Percentiles rank a stretch among this genome's conserved stretches.
Evolutionary conservation across 2,329 filamentous ascomycete genomes (phyloP).

Genomic region (Ophiostoma populinum): DNA sequence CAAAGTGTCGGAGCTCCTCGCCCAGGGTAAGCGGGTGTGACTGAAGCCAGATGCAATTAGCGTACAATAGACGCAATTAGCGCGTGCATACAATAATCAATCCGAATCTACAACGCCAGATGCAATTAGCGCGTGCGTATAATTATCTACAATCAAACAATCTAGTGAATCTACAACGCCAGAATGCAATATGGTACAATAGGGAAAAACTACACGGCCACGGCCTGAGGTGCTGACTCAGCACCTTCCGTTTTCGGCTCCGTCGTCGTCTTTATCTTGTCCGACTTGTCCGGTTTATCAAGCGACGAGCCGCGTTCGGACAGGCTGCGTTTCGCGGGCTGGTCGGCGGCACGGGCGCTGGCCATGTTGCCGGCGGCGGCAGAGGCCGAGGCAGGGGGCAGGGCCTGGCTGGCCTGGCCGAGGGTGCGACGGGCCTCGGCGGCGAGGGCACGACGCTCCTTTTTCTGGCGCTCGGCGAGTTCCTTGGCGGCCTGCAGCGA

Average conservation of each 20-base stretch:
- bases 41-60: not conserved
- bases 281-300: no score
- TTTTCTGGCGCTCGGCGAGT: conserved; percentile 6
- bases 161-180: no score
- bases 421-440: conserved; percentile 4
- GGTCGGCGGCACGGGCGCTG: conserved; percentile 16
- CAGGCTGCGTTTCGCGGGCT: conserved; percentile 11
- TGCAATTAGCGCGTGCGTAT: no score
- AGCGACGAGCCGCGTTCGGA: conserved; percentile 16
- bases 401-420: no score
- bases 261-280: no score
- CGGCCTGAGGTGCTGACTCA: no score
- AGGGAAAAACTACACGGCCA: no score
- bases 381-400: conserved; percentile 24
- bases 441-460: conserved; percentile 1
- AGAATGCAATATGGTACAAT: no score
- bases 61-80: not conserved
- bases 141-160: no score
- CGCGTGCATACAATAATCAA: not conserved
- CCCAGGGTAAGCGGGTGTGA: conserved; percentile 41
- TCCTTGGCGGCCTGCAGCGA: conserved; percentile 22
- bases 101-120: no score
- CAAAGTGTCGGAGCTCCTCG: conserved; percentile 65
- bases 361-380: conserved; percentile 28
- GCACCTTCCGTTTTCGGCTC: no score